Evolutionary conservation across 2,329 filamentous ascomycete species (phyloP), one percentile per base, ranked within the genome.

Genomic region (Magnaporthiopsis poae): DNA sequence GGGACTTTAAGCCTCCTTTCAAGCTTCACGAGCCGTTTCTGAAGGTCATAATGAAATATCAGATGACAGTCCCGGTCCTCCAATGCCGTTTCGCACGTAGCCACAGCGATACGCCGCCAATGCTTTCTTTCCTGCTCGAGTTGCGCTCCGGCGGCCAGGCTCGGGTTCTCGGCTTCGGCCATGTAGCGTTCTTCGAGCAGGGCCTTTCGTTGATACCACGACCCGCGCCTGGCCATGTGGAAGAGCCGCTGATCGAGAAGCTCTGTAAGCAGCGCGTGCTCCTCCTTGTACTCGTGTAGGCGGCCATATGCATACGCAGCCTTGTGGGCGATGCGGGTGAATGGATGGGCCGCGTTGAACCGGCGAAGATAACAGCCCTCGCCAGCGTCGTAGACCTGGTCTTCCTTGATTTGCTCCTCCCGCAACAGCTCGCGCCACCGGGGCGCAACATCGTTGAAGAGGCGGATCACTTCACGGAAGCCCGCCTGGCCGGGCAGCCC

Each of bases 131-230:
- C 89, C 65, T 78, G 73, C 35, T 83, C 82, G 4, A 73, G 61
- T 46, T 81, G 75, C 4, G 33, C 27, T 2, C 64, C 72, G 67
- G 5, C 75, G 77, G 2, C 71, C 71, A 0, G 77, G 76, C 2
- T 75, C 76, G 0, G 83, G 79, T 36, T 80, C n/a, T 56, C 82
- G 7, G 90, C 74, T 5, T 83, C 80, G 73, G 87, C 84, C 90
- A 98, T 93, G 76, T 99, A 98, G 74, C 96, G 92, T 75, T 99
- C 95, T 78, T 99, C 95, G 1, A 99, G 77, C 0, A 99, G 80
- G 0, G 94, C 95, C 77, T 96, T 96, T 27, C 95, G 90, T 74
- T 97, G 93, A 74, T 98, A 98, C 95, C 95, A 99, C 0, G 88
- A 86, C 0, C 95, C 95, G 60, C 95, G 86, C 35, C 93, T 86